phyloP scores from a whole-genome alignment of 345 rosid genomes.

The Turritis glabra region DNA sequence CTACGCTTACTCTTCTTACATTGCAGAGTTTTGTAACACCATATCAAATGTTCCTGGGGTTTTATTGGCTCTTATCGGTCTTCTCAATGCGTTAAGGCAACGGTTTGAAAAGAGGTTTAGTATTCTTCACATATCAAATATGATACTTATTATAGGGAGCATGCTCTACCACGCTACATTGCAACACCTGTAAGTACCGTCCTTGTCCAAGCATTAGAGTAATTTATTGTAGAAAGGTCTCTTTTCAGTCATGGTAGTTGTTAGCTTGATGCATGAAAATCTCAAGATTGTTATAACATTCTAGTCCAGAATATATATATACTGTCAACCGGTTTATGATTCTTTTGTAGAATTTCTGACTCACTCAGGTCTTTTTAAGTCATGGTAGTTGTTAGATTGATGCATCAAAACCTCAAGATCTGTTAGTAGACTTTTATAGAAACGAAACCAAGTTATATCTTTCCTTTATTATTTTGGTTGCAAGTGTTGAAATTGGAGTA shows the following conservation, averaged over 20 bases:
- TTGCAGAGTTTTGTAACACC: constrained; percentile 90
- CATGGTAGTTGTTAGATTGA: not conserved
- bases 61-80: constrained; percentile 74
- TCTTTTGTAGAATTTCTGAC: no score
- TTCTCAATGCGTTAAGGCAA: constrained; percentile 74
- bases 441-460: not conserved
- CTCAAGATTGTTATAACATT: no score
- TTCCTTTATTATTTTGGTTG: no score
- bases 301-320: no score
- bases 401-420: not conserved
- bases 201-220: not conserved
- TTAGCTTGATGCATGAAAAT: no score
- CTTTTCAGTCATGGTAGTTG: no score
- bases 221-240: no score
- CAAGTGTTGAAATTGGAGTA: not conserved
- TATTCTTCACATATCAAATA: constrained; percentile 81
- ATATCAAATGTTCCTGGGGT: constrained; percentile 68
- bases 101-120: constrained; percentile 90
- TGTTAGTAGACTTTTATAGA: not conserved
- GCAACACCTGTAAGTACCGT: constrained; percentile 58
- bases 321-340: no score
- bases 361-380: not conserved
- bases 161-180: constrained; percentile 80
- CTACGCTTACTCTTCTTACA: constrained; percentile 63
- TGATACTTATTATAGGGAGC: constrained; percentile 84